phyloP scores from a whole-genome alignment of 257 asterid genomes.

The Solanum rostratum region DNA sequence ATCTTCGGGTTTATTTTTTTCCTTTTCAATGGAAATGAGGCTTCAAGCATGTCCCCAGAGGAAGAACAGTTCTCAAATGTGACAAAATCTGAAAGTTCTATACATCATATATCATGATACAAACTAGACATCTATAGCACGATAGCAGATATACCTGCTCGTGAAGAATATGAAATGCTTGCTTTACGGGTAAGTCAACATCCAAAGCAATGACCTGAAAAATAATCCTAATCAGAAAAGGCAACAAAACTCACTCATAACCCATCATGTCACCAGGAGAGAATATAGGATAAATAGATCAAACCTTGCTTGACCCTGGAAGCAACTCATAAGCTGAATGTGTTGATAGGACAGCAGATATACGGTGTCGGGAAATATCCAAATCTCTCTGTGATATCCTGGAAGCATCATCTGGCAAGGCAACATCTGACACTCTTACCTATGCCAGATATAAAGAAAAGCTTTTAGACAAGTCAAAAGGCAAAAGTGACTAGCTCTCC shows the following conservation, averaged over 20 bases:
- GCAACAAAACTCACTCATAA: not conserved
- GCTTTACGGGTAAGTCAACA: constrained; percentile 83
- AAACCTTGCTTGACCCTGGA: constrained; percentile 93
- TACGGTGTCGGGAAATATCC: constrained; percentile 59
- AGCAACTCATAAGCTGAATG: constrained; percentile 85
- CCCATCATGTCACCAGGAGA: not conserved
- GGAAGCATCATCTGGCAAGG: constrained; percentile 34
- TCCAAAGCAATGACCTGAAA: constrained; percentile 81
- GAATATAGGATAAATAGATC: constrained; percentile 8
- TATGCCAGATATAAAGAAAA: constrained; percentile 7
- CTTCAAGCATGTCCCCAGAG: not conserved
- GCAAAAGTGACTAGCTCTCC: not conserved
- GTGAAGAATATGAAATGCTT: constrained; percentile 87
- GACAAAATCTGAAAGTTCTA: not conserved
- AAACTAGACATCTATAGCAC: not conserved
- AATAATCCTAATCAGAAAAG: not conserved
- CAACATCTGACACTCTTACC: constrained; percentile 68
- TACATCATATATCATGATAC: not conserved
- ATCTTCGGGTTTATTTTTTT: not conserved
- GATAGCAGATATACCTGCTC: constrained; percentile 63
- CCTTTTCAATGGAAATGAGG: not conserved
- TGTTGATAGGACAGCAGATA: constrained; percentile 56
- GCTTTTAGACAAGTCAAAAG: not conserved
- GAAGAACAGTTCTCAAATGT: not conserved
- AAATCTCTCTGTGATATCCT: constrained; percentile 67